phyloP scores from a whole-genome alignment of 1,284 basidiomycete species.

The Rhodofomes roseus region DNA sequence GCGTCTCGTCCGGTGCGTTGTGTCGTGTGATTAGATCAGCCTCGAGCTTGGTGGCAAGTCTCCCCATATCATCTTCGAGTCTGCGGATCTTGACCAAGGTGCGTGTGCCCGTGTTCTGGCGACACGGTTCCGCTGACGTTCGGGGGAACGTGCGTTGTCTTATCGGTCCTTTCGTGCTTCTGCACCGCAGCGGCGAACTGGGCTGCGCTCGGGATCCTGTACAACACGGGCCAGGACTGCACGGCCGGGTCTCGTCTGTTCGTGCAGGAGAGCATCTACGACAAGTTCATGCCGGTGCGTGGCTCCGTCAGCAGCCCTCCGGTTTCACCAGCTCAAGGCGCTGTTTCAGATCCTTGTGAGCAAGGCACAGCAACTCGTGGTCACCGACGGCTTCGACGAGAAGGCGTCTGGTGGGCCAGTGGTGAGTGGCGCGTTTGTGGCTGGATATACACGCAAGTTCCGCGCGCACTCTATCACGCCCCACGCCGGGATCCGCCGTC shows the following conservation, averaged over 20 bases:
- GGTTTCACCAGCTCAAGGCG: no score
- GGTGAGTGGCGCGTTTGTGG: slow-evolving; percentile 39
- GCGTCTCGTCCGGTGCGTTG: no score
- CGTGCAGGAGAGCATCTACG: slow-evolving; percentile 82
- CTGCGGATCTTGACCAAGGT: slow-evolving; percentile 82
- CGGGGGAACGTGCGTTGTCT: not conserved
- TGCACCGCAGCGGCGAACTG: slow-evolving; percentile 66
- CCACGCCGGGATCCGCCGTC: not conserved
- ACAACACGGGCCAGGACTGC: slow-evolving; percentile 86
- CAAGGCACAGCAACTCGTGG: slow-evolving; percentile 65
- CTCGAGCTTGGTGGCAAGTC: slow-evolving; percentile 95
- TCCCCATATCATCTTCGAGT: slow-evolving; percentile 84
- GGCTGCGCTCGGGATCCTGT: slow-evolving; percentile 80
- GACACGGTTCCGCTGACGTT: not conserved
- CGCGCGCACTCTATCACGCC: not conserved
- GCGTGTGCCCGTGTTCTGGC: slow-evolving; percentile 11
- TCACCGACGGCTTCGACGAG: slow-evolving; percentile 83
- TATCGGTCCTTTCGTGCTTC: not conserved
- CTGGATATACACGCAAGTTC: not conserved
- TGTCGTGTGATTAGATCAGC: slow-evolving; percentile 56
- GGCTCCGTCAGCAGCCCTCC: no score
- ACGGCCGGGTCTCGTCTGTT: slow-evolving; percentile 85
- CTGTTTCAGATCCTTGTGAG: slow-evolving; percentile 46
- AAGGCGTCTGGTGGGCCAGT: slow-evolving; percentile 76
- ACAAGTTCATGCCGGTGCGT: slow-evolving; percentile 63